phyloP scores from a whole-genome alignment of 495 filamentous ascomycete genomes.

The Aspergillus funiculosus region DNA sequence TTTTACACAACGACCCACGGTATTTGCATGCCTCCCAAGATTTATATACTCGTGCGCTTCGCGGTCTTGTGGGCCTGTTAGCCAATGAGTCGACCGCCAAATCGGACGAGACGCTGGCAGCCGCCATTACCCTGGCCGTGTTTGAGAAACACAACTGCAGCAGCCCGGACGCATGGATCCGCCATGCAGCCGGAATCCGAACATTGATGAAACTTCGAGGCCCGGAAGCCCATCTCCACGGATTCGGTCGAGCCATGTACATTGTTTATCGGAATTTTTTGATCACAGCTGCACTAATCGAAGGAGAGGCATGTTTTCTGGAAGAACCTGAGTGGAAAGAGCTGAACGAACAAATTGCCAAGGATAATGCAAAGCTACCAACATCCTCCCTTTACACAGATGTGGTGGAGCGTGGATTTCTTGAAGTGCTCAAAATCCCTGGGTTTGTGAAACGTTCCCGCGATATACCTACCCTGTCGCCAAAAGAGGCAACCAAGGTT shows the following conservation, averaged over 20 bases:
- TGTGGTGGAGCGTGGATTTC: conserved; percentile 27
- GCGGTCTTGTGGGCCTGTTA: conserved; percentile 16
- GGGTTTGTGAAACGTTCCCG: conserved; percentile 25
- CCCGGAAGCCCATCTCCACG: conserved; percentile 24
- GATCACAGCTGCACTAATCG: conserved; percentile 25
- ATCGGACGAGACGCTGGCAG: conserved; percentile 26
- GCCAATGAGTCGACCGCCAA: conserved; percentile 18
- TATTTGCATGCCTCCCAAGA: conserved; percentile 18
- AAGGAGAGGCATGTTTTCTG: conserved; percentile 29
- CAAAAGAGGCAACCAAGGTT: conserved; percentile 6
- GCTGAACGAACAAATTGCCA: conserved; percentile 26
- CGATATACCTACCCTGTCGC: conserved; percentile 8
- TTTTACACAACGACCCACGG: conserved; percentile 18
- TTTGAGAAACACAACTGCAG: conserved; percentile 35
- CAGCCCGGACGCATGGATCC: conserved; percentile 28
- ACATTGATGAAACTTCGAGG: conserved; percentile 33
- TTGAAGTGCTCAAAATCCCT: conserved; percentile 24
- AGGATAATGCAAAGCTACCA: conserved; percentile 28
- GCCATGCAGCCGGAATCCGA: conserved; percentile 34
- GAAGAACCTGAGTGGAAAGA: conserved; percentile 31
- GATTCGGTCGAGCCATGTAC: conserved; percentile 32
- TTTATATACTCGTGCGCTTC: conserved; percentile 23
- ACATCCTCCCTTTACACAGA: conserved; percentile 28
- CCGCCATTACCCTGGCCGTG: conserved; percentile 28
- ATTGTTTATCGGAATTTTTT: conserved; percentile 31